These are phyloP conservation scores for Spathaspora gorwiae DNA, from an alignment of 805 yeast genomes.

Conservation along the genomic window DNA sequence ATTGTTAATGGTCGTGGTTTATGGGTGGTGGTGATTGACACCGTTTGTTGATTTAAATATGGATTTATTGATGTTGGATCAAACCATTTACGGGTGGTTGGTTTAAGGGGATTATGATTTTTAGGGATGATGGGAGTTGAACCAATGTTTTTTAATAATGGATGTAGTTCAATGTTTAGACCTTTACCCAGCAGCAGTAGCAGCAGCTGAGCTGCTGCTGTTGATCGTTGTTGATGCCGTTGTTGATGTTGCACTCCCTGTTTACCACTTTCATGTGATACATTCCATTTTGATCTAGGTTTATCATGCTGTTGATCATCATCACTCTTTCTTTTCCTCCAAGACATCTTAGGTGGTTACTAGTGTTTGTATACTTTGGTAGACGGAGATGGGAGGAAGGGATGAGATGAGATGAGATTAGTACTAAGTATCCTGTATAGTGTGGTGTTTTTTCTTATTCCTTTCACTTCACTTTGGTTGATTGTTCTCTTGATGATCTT, in stretches of 20 bases:
- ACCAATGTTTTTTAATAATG: constrained; percentile 27
- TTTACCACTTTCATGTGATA: background rate
- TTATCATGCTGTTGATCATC: background rate
- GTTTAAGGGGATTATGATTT: constrained; percentile 27
- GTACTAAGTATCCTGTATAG: no score
- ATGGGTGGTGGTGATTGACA: constrained; percentile 4
- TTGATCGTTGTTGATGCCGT: background rate
- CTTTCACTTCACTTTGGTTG: no score
- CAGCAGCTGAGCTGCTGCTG: constrained; percentile 10
- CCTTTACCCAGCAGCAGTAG: constrained; percentile 14
- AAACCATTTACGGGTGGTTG: constrained; percentile 21
- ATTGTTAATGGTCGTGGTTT: constrained; percentile 43
- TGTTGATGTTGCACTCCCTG: background rate
- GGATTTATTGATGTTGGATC: constrained; percentile 36
- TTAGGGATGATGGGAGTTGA: constrained; percentile 21
- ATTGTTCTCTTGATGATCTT: no score
- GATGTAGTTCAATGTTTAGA: constrained; percentile 32
- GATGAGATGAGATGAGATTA: no score
- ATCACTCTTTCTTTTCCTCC: background rate
- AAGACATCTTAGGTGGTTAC: background rate
- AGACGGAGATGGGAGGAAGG: no score
- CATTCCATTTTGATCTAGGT: background rate
- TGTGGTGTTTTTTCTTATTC: no score
- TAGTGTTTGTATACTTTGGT: no score
- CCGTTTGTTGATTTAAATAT: constrained; percentile 26